Conservation (phyloP, 495 filamentous ascomycete species). For the Tuber borchii region DNA sequence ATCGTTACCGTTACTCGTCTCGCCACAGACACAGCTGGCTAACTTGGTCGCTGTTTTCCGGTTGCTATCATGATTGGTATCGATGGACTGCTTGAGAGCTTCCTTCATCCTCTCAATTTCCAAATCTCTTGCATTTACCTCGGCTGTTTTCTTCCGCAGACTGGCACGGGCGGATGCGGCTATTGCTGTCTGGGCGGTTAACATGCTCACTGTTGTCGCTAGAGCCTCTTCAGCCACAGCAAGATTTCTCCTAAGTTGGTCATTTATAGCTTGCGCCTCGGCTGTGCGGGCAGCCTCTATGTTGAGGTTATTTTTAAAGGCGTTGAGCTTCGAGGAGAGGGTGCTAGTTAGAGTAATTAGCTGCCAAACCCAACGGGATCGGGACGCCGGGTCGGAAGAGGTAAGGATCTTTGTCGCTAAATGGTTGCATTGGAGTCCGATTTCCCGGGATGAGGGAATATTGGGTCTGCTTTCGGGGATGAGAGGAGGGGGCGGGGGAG, state of each 20-base stretch:
- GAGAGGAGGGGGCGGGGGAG: neutral
- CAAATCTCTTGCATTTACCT: neutral
- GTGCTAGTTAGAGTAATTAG: neutral
- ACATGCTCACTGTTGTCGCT: neutral
- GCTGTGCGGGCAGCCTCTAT: neutral
- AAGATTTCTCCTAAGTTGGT: neutral
- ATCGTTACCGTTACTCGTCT: neutral
- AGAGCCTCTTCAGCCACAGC: neutral
- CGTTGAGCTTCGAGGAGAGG: neutral
- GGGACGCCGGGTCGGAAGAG: neutral
- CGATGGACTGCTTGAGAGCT: neutral
- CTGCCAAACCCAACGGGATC: neutral
- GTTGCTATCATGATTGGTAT: neutral
- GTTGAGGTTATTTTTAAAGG: neutral
- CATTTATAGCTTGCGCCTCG: neutral
- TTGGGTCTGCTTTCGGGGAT: neutral
- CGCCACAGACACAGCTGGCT: neutral
- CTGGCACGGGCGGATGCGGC: neutral
- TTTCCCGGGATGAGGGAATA: neutral
- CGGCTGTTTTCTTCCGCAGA: neutral
- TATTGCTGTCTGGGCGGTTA: neutral
- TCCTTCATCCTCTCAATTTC: neutral
- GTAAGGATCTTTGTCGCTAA: neutral
- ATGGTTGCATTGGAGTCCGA: neutral
- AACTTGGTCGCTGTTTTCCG: neutral